Percentiles rank a stretch among this genome's conserved stretches.
Conservation (phyloP, 148 eudicot species). For the Spergularia bocconei region DNA sequence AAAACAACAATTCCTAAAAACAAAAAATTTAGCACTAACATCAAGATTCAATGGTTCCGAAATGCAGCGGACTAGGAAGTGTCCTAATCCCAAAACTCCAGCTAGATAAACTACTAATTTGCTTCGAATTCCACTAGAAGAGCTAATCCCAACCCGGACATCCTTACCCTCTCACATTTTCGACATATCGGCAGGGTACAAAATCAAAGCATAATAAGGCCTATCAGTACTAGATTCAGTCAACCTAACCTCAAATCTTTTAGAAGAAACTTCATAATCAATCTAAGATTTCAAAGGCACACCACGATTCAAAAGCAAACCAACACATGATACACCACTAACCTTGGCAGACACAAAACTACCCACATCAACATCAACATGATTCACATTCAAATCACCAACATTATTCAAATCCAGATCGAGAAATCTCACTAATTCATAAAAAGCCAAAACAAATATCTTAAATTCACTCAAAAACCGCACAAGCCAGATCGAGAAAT, state of each 20-base stretch:
- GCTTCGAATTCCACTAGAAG: slow-evolving; percentile 41
- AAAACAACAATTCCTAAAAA: too few relatives aligned
- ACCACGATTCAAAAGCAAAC: slow-evolving; percentile 42
- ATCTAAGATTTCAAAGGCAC: slow-evolving; percentile 56
- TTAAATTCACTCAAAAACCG: too few relatives aligned
- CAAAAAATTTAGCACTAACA: neutral
- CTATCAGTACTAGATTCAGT: slow-evolving; percentile 32
- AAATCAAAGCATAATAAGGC: slow-evolving; percentile 47
- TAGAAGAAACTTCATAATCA: slow-evolving; percentile 68
- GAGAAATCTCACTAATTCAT: too few relatives aligned
- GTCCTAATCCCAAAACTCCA: slow-evolving; percentile 52
- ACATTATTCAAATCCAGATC: slow-evolving; percentile 10
- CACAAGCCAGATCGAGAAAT: too few relatives aligned
- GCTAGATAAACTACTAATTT: slow-evolving; percentile 44
- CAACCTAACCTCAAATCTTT: slow-evolving; percentile 58
- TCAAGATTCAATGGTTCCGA: slow-evolving; percentile 44
- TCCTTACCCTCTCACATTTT: slow-evolving; percentile 53
- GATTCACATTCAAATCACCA: slow-evolving; percentile 49
- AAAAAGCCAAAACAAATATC: too few relatives aligned
- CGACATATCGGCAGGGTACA: slow-evolving; percentile 46
- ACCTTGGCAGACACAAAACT: slow-evolving; percentile 37
- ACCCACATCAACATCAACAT: slow-evolving; percentile 51
- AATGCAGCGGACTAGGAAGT: slow-evolving; percentile 50
- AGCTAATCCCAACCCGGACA: slow-evolving; percentile 57
- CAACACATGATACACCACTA: slow-evolving; percentile 41